Conservation (phyloP, 768 basidiomycete genomes). For the Auriscalpium vulgare region DNA sequence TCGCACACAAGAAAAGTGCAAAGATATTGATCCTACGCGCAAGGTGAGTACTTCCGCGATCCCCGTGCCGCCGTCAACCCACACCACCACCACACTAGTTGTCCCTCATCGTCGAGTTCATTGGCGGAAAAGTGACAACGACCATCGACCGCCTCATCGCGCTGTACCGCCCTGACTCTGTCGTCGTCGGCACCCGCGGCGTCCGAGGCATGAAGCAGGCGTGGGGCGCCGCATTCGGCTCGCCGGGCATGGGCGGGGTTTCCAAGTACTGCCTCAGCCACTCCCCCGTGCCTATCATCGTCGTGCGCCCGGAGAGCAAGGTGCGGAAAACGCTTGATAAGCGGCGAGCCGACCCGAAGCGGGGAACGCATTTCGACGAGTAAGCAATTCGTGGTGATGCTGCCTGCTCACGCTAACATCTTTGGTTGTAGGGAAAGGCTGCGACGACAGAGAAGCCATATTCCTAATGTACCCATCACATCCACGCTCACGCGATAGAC, state of each 20-base stretch:
- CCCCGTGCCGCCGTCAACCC: not conserved
- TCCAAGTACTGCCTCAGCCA: conserved; percentile 75
- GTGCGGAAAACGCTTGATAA: conserved; percentile 81
- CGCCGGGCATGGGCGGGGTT: conserved; percentile 55
- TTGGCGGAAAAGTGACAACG: conserved; percentile 83
- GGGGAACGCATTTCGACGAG: conserved; percentile 77
- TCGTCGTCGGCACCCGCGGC: conserved; percentile 90
- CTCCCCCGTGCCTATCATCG: conserved; percentile 93
- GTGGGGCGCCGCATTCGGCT: conserved; percentile 42
- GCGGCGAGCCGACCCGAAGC: conserved; percentile 80
- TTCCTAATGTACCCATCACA: conserved; percentile 1
- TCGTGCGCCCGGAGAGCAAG: conserved; percentile 85
- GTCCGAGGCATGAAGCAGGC: conserved; percentile 45
- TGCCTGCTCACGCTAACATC: not conserved
- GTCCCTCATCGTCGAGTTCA: conserved; percentile 88
- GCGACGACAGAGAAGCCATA: conserved; percentile 2
- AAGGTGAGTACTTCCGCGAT: conserved; percentile 36
- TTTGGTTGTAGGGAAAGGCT: not conserved
- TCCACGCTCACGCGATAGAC: conserved; percentile 4
- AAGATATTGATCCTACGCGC: conserved; percentile 68
- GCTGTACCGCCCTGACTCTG: conserved; percentile 83
- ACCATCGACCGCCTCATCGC: conserved; percentile 90
- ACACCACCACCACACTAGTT: conserved; percentile 35
- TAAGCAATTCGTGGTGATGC: conserved; percentile 13
- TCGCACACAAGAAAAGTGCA: conserved; percentile 71